These are phyloP conservation scores for Epichloe sibirici DNA, from an alignment of 2,329 filamentous ascomycete species.

Conservation along the genomic window DNA sequence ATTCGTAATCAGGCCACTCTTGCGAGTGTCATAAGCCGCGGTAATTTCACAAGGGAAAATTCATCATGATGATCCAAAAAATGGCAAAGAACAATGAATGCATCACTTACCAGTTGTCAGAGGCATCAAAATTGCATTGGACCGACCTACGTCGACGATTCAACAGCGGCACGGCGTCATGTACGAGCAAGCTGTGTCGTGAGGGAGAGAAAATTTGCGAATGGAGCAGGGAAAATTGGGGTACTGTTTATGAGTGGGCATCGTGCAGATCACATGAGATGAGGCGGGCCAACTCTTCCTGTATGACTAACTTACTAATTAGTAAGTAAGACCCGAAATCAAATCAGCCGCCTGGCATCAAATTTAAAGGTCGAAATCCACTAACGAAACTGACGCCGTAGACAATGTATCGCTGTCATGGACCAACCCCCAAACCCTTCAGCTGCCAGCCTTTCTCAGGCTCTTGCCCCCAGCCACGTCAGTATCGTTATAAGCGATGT, in stretches of 20 bases:
- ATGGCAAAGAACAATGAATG: background rate
- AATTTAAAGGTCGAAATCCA: no score
- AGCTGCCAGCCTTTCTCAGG: no score
- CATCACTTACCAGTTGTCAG: background rate
- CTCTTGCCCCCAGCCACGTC: no score
- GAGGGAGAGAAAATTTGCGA: no score
- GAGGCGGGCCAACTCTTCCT: background rate
- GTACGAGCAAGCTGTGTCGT: no score
- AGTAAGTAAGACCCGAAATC: no score
- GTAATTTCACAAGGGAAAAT: slow-evolving; percentile 6
- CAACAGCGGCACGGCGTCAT: background rate
- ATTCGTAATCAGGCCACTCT: slow-evolving; percentile 5
- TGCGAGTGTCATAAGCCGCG: slow-evolving; percentile 5
- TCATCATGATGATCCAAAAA: background rate
- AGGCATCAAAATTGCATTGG: background rate
- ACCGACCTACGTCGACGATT: background rate
- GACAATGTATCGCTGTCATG: no score
- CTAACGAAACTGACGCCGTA: no score
- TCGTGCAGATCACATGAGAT: background rate
- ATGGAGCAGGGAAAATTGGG: rapidly evolving
- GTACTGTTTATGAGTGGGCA: background rate
- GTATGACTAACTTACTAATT: no score
- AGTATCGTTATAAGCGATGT: no score
- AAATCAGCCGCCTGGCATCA: no score
- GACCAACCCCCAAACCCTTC: no score